These are phyloP conservation scores for Pyrrhoderma lamaoense DNA, from an alignment of 1,284 basidiomycete species.

Conservation along the genomic window DNA sequence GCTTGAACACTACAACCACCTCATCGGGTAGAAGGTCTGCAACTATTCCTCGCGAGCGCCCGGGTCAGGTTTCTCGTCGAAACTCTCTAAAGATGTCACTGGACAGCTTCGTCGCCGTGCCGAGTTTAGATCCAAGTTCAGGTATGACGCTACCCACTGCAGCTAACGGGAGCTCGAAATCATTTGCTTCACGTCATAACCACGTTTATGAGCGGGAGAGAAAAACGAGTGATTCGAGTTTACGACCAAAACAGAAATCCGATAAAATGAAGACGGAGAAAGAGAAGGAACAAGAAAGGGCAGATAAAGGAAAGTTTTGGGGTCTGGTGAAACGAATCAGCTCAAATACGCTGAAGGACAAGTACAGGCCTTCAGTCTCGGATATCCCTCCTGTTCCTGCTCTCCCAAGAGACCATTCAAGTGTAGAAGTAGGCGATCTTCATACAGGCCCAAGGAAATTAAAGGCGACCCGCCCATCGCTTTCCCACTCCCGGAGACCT, in stretches of 20 bases:
- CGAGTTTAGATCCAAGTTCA: slow-evolving; percentile 11
- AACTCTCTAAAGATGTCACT: slow-evolving; percentile 21
- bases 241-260: background rate
- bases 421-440: background rate
- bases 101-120: slow-evolving; percentile 24
- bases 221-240: background rate
- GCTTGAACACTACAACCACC: background rate
- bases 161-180: slow-evolving; percentile 4
- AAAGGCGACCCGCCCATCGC: background rate
- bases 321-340: slow-evolving; percentile 64
- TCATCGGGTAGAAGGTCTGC: slow-evolving; percentile 23
- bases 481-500: slow-evolving; percentile 2
- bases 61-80: background rate
- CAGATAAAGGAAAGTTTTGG: slow-evolving; percentile 36
- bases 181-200: background rate
- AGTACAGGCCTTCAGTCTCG: slow-evolving; percentile 30
- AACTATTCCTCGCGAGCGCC: slow-evolving; percentile 19
- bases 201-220: background rate
- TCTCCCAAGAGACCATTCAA: slow-evolving; percentile 38
- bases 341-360: slow-evolving; percentile 53
- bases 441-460: slow-evolving; percentile 3
- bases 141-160: slow-evolving; percentile 8
- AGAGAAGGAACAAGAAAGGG: slow-evolving; percentile 2
- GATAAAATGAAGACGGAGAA: slow-evolving; percentile 4
- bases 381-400: slow-evolving; percentile 49